Conservation (phyloP, 441 rosid genomes). For the Adansonia madagascariensis region DNA sequence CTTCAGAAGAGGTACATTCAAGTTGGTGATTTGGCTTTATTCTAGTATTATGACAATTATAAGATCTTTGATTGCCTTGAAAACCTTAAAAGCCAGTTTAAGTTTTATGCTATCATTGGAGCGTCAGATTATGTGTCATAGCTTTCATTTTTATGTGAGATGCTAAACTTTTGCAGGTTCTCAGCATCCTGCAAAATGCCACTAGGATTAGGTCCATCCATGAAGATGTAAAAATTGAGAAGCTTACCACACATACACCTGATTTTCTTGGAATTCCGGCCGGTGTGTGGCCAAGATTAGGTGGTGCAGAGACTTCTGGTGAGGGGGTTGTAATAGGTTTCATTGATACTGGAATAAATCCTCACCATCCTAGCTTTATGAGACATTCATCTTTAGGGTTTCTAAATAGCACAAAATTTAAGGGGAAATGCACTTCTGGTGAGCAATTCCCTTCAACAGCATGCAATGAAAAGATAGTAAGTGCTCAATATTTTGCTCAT, state of each 20-base stretch:
- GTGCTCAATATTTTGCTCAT: slow-evolving; percentile 56
- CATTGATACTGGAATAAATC: slow-evolving; percentile 57
- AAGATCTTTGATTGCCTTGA: not conserved
- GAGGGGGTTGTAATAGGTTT: slow-evolving; percentile 56
- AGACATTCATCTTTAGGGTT: slow-evolving; percentile 24
- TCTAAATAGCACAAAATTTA: slow-evolving; percentile 36
- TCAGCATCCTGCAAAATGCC: slow-evolving; percentile 37
- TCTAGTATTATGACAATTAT: not conserved
- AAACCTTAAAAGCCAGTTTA: not conserved
- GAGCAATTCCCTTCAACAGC: slow-evolving; percentile 44
- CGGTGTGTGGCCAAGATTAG: slow-evolving; percentile 49
- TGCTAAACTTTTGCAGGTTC: slow-evolving; percentile 34
- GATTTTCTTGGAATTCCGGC: slow-evolving; percentile 50
- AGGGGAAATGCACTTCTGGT: slow-evolving; percentile 49
- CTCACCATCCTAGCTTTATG: slow-evolving; percentile 53
- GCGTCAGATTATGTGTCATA: not conserved
- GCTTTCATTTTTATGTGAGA: not conserved
- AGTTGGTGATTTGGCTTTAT: not conserved
- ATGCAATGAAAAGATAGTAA: slow-evolving; percentile 54
- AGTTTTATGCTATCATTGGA: not conserved
- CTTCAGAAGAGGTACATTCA: slow-evolving; percentile 45
- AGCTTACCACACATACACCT: slow-evolving; percentile 55
- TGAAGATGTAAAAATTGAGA: slow-evolving; percentile 54
- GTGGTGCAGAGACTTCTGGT: slow-evolving; percentile 49
- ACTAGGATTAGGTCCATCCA: slow-evolving; percentile 44